phyloP scores from a whole-genome alignment of 225 moss, liverwort and hornwort species.

The Marchantia paleacea region DNA sequence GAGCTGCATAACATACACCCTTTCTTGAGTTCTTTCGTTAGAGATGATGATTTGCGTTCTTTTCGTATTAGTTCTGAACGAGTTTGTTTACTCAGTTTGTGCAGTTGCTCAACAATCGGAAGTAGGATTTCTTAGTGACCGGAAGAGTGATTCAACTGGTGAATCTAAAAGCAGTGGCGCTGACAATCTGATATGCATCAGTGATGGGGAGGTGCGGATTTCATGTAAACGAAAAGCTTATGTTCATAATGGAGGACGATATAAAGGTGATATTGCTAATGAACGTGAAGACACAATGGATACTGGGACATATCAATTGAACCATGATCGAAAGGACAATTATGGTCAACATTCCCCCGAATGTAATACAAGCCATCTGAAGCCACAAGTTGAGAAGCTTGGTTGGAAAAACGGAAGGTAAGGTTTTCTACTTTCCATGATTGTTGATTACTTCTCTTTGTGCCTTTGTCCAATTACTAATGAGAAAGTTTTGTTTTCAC shows the following conservation, averaged over 20 bases:
- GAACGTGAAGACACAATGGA: slow-evolving; percentile 27
- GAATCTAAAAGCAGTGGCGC: slow-evolving; percentile 33
- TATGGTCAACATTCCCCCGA: slow-evolving; percentile 36
- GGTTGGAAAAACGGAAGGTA: slow-evolving; percentile 49
- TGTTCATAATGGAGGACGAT: slow-evolving; percentile 1
- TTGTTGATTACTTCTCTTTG: neutral
- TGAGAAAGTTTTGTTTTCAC: too few species aligned
- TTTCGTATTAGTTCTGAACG: neutral
- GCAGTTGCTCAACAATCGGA: slow-evolving; percentile 38
- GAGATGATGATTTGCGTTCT: too few species aligned
- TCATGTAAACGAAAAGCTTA: slow-evolving; percentile 19
- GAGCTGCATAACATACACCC: too few species aligned
- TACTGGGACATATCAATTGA: slow-evolving; percentile 3
- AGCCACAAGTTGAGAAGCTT: slow-evolving; percentile 38
- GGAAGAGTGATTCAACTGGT: slow-evolving; percentile 37
- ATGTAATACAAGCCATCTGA: slow-evolving; percentile 30
- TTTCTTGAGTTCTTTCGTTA: too few species aligned
- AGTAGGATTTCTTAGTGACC: slow-evolving; percentile 36
- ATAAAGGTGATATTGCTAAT: slow-evolving; percentile 11
- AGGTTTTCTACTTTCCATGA: neutral
- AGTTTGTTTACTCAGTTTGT: slow-evolving; percentile 27
- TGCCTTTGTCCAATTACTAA: neutral
- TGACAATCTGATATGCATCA: slow-evolving; percentile 21
- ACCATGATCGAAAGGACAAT: slow-evolving; percentile 21
- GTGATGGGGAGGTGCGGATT: slow-evolving; percentile 12